A percentile compares a stretch with the other conserved stretches of the same genome.
Evolutionary conservation across 2,329 filamentous ascomycete genomes (phyloP).

Genomic region (Arthrobotrys conoides): DNA sequence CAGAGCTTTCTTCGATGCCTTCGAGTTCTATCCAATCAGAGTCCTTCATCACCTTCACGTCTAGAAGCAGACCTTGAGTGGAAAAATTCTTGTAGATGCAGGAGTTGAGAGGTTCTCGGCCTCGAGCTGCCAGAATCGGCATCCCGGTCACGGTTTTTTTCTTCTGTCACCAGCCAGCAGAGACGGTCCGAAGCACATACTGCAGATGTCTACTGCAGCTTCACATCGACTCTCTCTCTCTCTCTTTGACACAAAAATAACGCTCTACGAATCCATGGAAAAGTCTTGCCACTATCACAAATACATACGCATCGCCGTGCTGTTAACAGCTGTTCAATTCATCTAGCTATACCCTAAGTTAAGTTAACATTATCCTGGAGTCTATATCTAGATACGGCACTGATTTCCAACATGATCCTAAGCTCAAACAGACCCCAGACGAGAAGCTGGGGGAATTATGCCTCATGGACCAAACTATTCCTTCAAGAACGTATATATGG

Average conservation of each 20-base stretch:
- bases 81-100: slow-evolving; percentile 51
- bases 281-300: slow-evolving; percentile 42
- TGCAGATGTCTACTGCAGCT: slow-evolving; percentile 38
- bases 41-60: slow-evolving; percentile 31
- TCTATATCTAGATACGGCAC: slow-evolving; percentile 20
- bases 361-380: slow-evolving; percentile 3
- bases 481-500: neutral
- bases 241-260: no score
- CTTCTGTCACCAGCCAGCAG: slow-evolving; percentile 32
- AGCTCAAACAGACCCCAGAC: slow-evolving; percentile 49
- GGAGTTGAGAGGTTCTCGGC: slow-evolving; percentile 60
- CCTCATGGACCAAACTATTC: slow-evolving; percentile 12
- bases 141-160: slow-evolving; percentile 33
- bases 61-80: slow-evolving; percentile 47
- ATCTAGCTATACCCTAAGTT: slow-evolving; percentile 20
- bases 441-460: slow-evolving; percentile 13
- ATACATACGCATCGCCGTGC: slow-evolving; percentile 19
- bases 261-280: slow-evolving; percentile 21
- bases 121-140: slow-evolving; percentile 58
- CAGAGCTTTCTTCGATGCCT: slow-evolving; percentile 16
- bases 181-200: slow-evolving; percentile 45
- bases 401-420: slow-evolving; percentile 19
- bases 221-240: slow-evolving; percentile 17
- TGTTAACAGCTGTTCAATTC: no score
- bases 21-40: slow-evolving; percentile 41